These are phyloP conservation scores for Nicotiana noctiflora DNA, from an alignment of 257 asterid genomes.

Conservation along the genomic window DNA sequence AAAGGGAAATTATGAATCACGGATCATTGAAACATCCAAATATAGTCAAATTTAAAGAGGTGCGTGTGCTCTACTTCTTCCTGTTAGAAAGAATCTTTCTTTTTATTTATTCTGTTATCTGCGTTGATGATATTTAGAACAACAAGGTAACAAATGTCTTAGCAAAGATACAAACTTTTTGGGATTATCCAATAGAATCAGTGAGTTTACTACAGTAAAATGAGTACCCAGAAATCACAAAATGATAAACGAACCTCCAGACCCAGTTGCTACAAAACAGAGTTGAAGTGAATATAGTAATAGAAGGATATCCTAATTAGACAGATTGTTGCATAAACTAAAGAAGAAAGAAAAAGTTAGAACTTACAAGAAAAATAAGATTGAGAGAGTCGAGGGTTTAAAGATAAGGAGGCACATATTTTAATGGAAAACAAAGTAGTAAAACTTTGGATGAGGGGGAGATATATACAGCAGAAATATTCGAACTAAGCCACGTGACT, in stretches of 20 bases:
- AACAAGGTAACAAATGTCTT: not conserved
- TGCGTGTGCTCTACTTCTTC: not conserved
- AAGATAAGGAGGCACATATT: not conserved
- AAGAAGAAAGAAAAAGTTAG: not conserved
- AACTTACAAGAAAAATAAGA: not conserved
- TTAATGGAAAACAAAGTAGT: not conserved
- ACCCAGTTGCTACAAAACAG: not conserved
- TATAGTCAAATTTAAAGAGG: conserved; percentile 39
- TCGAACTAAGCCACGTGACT: not conserved
- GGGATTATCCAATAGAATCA: not conserved
- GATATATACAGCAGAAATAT: not conserved
- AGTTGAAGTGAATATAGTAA: not conserved
- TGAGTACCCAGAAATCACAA: not conserved
- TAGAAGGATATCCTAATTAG: not conserved
- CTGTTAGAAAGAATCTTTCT: not conserved
- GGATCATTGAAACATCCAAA: conserved; percentile 40
- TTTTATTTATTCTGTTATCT: not conserved
- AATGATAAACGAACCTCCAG: not conserved
- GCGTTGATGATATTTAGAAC: not conserved
- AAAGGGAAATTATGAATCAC: conserved; percentile 39
- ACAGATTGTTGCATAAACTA: not conserved
- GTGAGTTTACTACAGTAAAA: not conserved
- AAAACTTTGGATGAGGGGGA: not conserved
- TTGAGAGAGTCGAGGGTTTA: not conserved
- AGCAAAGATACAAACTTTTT: not conserved